Conservation (phyloP, 2,329 filamentous ascomycete genomes). For the Colletotrichum sp. region DNA sequence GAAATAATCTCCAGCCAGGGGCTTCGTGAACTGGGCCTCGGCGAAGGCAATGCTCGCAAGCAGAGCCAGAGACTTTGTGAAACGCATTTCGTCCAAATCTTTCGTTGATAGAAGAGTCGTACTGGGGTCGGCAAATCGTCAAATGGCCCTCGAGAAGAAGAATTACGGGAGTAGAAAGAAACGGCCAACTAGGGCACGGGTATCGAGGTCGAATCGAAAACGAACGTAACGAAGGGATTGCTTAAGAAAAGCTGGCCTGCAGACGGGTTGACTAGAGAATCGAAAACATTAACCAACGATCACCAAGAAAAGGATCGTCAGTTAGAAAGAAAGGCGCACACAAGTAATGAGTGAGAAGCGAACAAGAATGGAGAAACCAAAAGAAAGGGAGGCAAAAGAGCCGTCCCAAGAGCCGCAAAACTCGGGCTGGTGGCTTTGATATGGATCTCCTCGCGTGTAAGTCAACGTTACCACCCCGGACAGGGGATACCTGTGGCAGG, state of each 20-base stretch:
- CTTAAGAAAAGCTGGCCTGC: conserved; percentile 13
- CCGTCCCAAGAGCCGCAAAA: background rate
- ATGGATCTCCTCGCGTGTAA: conserved; percentile 12
- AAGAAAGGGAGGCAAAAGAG: background rate
- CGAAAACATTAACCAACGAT: background rate
- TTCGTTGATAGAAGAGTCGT: background rate
- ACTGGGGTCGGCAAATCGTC: background rate
- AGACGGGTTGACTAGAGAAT: conserved; percentile 10
- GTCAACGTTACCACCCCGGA: background rate
- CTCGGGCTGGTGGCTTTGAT: background rate
- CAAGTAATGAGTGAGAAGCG: conserved; percentile 11
- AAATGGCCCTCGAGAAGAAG: background rate
- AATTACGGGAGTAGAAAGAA: background rate
- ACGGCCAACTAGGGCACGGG: conserved; percentile 8
- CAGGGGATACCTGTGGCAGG: background rate
- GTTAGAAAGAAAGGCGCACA: conserved; percentile 14
- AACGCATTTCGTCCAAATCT: conserved; percentile 5
- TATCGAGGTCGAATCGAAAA: conserved; percentile 9
- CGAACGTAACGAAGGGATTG: background rate
- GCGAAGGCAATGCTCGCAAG: conserved; percentile 6
- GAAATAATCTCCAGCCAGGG: conserved; percentile 3
- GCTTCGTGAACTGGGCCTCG: conserved; percentile 22
- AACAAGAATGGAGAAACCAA: conserved; percentile 3
- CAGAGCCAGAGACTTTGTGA: conserved; percentile 9
- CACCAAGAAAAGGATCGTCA: conserved; percentile 6